Evolutionary conservation across 1,284 basidiomycete genomes (phyloP), one percentile per base, ranked within the genome.

Genomic region (Naganishia cerealis): DNA sequence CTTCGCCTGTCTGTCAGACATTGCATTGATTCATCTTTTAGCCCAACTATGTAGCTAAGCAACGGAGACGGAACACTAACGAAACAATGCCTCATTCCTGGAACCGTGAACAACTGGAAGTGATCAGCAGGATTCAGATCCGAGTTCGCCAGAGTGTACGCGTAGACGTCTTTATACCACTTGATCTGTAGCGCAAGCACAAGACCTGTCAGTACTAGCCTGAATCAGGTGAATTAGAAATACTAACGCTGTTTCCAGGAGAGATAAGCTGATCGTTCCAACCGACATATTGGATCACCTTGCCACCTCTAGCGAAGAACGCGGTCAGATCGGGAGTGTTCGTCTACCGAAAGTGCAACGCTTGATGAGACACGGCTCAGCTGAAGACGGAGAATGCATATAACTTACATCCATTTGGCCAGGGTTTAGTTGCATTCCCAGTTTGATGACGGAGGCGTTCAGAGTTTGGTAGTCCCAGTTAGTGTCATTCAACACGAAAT

Each of bases 61-160:
- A 12, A 29, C 21, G 15, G 9, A 12, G 4, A 39, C n/a, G 4
- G 36, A n/a, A n/a, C 15, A 65, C 73, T 54, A 62, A 72, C 77
- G 39, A 66, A 71, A 73, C 82, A 82, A 69, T 83, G 82, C n/a
- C 71, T 71, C 82, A 83, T 83, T 1, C 82, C 83, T 0, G 81
- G 80, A 18, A 83, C 77, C 33, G 79, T 73, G 73, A 82, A 83
- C n/a, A 82, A 75, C 16, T 79, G 77, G 73, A 83, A 83, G 70
- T 76, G 79, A 52, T 78, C 73, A 62, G 79, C 75, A 24, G 81
- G 75, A 48, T 74, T 71, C 43, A 74, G 56, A 6, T 69, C 61
- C 57, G 73, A 73, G 53, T 74, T 69, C 12, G 72, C 72, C 16
- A 73, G 68, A 56, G 72, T 77, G 67, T 71, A 74, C 26, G 75